These are phyloP conservation scores for Mortierella sp. DNA, from an alignment of 371 early-diverging fungal genomes.

Conservation along the genomic window DNA sequence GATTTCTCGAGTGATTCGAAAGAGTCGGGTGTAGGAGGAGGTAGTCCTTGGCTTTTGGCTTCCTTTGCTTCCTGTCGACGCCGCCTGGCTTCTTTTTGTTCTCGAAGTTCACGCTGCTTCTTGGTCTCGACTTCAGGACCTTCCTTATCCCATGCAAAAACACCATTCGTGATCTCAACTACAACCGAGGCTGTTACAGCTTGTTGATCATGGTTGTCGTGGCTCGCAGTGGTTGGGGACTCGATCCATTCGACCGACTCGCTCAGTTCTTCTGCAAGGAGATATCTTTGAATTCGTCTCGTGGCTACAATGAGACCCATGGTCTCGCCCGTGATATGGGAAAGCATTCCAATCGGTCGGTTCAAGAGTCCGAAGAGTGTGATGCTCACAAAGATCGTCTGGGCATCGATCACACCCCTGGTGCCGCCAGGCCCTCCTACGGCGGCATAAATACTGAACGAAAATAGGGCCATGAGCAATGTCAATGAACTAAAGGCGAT, in stretches of 20 bases:
- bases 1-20: neutral
- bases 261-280: slow-evolving; percentile 81
- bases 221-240: slow-evolving; percentile 44
- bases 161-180: slow-evolving; percentile 44
- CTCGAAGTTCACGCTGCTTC: slow-evolving; percentile 38
- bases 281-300: slow-evolving; percentile 76
- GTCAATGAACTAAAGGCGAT: slow-evolving; percentile 64
- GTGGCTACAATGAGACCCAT: slow-evolving; percentile 86
- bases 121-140: slow-evolving; percentile 72
- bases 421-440: slow-evolving; percentile 61
- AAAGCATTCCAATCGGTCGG: slow-evolving; percentile 57
- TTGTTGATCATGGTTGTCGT: slow-evolving; percentile 64
- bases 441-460: slow-evolving; percentile 63
- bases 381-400: slow-evolving; percentile 88
- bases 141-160: slow-evolving; percentile 65
- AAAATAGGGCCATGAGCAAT: slow-evolving; percentile 59
- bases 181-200: slow-evolving; percentile 68
- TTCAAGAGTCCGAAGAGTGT: slow-evolving; percentile 89
- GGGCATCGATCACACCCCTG: slow-evolving; percentile 65
- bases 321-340: slow-evolving; percentile 66
- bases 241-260: slow-evolving; percentile 34
- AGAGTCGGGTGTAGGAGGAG: neutral
- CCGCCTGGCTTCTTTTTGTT: slow-evolving; percentile 75
- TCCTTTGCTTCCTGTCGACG: slow-evolving; percentile 77
- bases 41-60: slow-evolving; percentile 64